Evolutionary conservation across 1,284 basidiomycete species (phyloP).

Genomic region (Pseudozyma hubeiensis): DNA sequence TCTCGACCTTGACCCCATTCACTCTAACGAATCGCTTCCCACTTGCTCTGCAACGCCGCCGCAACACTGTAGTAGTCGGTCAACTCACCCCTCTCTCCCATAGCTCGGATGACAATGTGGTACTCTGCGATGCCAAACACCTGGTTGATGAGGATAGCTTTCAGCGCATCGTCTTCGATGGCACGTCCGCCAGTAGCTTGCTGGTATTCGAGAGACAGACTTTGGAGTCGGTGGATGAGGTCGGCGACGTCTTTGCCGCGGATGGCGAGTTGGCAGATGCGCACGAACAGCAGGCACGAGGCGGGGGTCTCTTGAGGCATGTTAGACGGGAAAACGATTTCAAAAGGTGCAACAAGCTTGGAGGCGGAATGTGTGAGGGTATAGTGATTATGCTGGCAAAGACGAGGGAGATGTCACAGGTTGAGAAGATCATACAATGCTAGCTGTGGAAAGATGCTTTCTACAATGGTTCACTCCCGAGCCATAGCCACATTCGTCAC

Average conservation of each 20-base stretch:
- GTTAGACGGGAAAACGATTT: not conserved
- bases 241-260: constrained; percentile 26
- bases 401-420: too few relatives aligned
- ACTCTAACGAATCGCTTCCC: not conserved
- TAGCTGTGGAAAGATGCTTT: too few relatives aligned
- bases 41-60: constrained; percentile 11
- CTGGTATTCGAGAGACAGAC: constrained; percentile 23
- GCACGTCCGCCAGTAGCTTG: constrained; percentile 16
- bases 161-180: constrained; percentile 34
- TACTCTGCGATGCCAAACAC: constrained; percentile 22
- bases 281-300: constrained; percentile 31
- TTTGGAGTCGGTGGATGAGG: constrained; percentile 25
- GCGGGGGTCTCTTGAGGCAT: constrained; percentile 27
- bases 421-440: too few relatives aligned
- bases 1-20: too few relatives aligned
- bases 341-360: too few relatives aligned
- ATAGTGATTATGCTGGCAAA: not conserved
- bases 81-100: constrained; percentile 10
- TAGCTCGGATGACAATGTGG: constrained; percentile 15
- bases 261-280: constrained; percentile 29
- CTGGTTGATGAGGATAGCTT: constrained; percentile 27
- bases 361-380: not conserved
- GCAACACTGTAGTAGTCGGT: constrained; percentile 29
- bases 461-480: too few relatives aligned
- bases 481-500: too few relatives aligned